Evolutionary conservation across 1,284 basidiomycete species (phyloP).

Genomic region (Ceratobasidium sp.): DNA sequence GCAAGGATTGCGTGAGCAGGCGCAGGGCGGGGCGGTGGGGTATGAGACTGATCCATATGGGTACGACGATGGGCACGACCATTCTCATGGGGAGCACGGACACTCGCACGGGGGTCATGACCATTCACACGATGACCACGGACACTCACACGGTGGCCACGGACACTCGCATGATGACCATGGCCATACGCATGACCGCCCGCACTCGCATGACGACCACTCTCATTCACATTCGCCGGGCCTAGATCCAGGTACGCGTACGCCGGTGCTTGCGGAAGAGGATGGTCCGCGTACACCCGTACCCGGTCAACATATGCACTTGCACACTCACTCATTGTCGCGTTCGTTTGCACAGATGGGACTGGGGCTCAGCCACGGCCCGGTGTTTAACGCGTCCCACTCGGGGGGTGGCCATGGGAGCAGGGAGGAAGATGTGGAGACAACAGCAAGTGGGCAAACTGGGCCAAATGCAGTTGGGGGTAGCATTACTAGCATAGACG

Average conservation of each 20-base stretch:
- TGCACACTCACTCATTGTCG: conserved; percentile 4
- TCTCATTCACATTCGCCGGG: conserved; percentile 38
- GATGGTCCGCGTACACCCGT: conserved; percentile 12
- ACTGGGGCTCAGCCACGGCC: conserved; percentile 9
- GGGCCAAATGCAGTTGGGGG: conserved; percentile 26
- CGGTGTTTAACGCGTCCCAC: conserved; percentile 19
- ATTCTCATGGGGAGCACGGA: conserved; percentile 30
- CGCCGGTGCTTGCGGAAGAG: conserved; percentile 50
- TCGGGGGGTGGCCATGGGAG: background rate
- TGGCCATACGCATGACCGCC: conserved; percentile 33
- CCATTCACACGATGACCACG: conserved; percentile 28
- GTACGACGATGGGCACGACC: conserved; percentile 37
- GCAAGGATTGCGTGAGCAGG: conserved; percentile 15
- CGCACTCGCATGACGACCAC: conserved; percentile 40
- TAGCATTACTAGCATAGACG: conserved; percentile 25
- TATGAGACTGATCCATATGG: too few relatives aligned
- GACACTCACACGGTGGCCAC: conserved; percentile 39
- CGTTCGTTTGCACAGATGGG: conserved; percentile 23
- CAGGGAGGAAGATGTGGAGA: conserved; percentile 17
- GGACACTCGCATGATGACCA: conserved; percentile 33
- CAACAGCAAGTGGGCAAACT: conserved; percentile 12
- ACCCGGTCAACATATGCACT: conserved; percentile 18
- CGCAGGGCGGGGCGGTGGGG: conserved; percentile 14
- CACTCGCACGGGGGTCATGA: conserved; percentile 20
- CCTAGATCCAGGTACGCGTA: conserved; percentile 47